A percentile compares a stretch with the other conserved stretches of the same genome.
phyloP scores from a whole-genome alignment of 2,329 filamentous ascomycete species.

The Talaromyces islandicus region DNA sequence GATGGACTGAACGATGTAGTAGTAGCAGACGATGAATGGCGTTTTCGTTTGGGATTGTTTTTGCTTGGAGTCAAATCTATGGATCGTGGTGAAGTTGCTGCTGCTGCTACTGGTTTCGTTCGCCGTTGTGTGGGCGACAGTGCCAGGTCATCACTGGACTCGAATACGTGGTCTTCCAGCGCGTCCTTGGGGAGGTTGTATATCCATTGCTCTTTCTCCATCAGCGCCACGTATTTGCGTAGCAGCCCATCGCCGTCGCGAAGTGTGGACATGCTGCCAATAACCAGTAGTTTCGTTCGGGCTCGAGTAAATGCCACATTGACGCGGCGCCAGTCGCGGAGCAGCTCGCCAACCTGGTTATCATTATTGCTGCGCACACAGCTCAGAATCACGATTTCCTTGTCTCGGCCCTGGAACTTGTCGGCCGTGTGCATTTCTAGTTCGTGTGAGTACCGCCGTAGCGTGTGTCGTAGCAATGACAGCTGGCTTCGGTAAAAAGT shows the following conservation, averaged over 20 bases:
- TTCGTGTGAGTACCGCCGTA: slow-evolving; percentile 53
- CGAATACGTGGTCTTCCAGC: slow-evolving; percentile 62
- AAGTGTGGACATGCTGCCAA: slow-evolving; percentile 79
- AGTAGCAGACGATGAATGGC: neutral
- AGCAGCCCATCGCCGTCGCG: slow-evolving; percentile 65
- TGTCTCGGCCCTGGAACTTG: slow-evolving; percentile 93
- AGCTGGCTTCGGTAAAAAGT: slow-evolving; percentile 95
- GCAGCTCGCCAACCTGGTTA: slow-evolving; percentile 77
- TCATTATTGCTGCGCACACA: slow-evolving; percentile 83
- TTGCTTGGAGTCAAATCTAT: slow-evolving; percentile 9
- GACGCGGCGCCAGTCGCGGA: slow-evolving; percentile 87
- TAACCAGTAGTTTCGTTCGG: slow-evolving; percentile 81
- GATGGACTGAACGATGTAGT: slow-evolving; percentile 23
- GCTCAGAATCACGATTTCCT: slow-evolving; percentile 81
- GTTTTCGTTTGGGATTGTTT: slow-evolving; percentile 16
- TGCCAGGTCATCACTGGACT: slow-evolving; percentile 27
- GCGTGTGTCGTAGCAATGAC: slow-evolving; percentile 67
- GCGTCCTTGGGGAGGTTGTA: slow-evolving; percentile 64
- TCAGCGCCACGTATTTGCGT: slow-evolving; percentile 66
- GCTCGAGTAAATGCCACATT: slow-evolving; percentile 95
- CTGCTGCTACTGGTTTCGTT: slow-evolving; percentile 5
- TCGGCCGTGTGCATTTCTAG: slow-evolving; percentile 97
- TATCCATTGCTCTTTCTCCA: slow-evolving; percentile 73
- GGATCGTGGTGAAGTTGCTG: slow-evolving; percentile 6
- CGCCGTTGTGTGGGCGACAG: slow-evolving; percentile 17